These are phyloP conservation scores for Pseudopediastrum boryanum DNA, from an alignment of 139 green algal species.

Conservation along the genomic window DNA sequence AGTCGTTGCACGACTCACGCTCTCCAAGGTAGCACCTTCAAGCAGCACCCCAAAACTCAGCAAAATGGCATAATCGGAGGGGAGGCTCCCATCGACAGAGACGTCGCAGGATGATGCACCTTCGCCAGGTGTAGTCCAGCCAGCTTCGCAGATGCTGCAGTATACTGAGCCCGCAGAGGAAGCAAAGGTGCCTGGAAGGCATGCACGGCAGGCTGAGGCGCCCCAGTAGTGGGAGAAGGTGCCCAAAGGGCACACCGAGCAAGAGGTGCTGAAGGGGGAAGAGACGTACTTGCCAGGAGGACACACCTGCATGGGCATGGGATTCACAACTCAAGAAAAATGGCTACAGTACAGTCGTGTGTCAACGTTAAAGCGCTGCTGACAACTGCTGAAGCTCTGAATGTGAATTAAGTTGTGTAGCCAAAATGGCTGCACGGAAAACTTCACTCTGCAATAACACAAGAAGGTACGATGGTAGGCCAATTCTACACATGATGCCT, in stretches of 20 bases:
- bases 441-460: too few relatives aligned
- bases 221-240: constrained; percentile 41
- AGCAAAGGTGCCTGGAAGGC: constrained; percentile 37
- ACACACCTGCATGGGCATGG: constrained; percentile 24
- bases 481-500: too few relatives aligned
- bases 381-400: too few relatives aligned
- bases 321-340: too few relatives aligned
- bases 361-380: too few relatives aligned
- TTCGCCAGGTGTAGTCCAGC: constrained; percentile 23
- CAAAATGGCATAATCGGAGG: constrained; percentile 26
- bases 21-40: constrained; percentile 11
- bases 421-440: too few relatives aligned
- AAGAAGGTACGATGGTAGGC: too few relatives aligned
- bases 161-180: constrained; percentile 13
- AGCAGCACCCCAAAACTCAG: constrained; percentile 35
- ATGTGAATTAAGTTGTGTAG: too few relatives aligned
- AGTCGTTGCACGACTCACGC: constrained; percentile 14
- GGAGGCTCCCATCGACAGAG: not conserved
- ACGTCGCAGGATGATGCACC: constrained; percentile 32
- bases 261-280: constrained; percentile 26
- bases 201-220: constrained; percentile 23
- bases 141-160: constrained; percentile 39
- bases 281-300: constrained; percentile 37
- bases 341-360: too few relatives aligned
- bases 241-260: constrained; percentile 25